Conservation (phyloP, 129 eudicot species). For the Logfia minima region DNA sequence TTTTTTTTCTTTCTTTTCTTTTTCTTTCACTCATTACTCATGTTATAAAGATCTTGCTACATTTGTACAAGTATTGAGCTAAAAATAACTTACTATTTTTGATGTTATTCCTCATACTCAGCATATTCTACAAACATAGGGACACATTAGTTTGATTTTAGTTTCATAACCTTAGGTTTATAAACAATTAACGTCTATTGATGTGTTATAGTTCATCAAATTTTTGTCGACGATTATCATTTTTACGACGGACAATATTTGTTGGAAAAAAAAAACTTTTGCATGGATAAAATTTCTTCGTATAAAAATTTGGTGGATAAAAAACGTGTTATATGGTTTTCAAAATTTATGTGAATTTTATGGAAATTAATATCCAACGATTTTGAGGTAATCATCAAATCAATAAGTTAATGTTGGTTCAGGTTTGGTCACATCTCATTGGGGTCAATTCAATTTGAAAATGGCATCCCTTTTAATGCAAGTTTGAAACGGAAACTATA, state of each 20-base stretch:
- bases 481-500: background rate
- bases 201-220: background rate
- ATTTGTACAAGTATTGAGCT: background rate
- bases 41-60: background rate
- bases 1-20: too few species aligned
- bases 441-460: background rate
- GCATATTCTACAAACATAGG: background rate
- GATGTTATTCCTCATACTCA: background rate
- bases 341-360: background rate
- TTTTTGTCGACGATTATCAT: background rate
- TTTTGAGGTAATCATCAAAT: background rate
- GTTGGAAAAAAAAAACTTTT: background rate
- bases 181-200: background rate
- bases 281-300: background rate
- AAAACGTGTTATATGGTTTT: background rate
- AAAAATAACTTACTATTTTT: background rate
- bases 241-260: too few species aligned
- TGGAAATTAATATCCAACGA: too few species aligned
- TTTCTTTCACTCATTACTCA: background rate
- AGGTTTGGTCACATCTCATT: background rate
- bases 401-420: background rate
- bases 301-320: background rate
- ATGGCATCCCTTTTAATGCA: background rate
- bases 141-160: background rate
- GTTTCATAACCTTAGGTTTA: background rate